These are phyloP conservation scores for Pestalotiopsis sp. DNA, from an alignment of 2,329 filamentous ascomycete genomes.

Conservation along the genomic window DNA sequence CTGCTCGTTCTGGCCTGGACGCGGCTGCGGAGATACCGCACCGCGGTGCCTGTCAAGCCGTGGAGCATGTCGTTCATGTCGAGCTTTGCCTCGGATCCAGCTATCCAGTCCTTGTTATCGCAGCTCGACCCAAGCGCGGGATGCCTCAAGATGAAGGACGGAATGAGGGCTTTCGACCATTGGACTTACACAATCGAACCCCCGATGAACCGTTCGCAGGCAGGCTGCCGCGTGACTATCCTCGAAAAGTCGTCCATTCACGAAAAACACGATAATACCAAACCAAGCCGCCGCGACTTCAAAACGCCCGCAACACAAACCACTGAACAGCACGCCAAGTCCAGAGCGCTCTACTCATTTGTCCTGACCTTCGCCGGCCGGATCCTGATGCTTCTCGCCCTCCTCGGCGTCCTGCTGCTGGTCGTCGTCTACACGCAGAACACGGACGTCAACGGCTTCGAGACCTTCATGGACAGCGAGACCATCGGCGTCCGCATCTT, in stretches of 20 bases:
- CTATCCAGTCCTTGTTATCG: slow-evolving; percentile 21
- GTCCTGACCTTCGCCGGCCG: slow-evolving; percentile 28
- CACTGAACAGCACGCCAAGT: slow-evolving; percentile 17
- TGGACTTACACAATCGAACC: slow-evolving; percentile 18
- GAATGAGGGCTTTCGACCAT: slow-evolving; percentile 24
- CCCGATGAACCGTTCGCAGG: no score
- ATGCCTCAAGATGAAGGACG: slow-evolving; percentile 16
- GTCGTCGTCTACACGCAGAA: slow-evolving; percentile 40
- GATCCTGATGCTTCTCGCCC: slow-evolving; percentile 25
- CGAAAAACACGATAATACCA: no score
- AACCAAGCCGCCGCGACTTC: neutral
- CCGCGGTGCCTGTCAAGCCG: slow-evolving; percentile 34
- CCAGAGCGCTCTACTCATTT: slow-evolving; percentile 23
- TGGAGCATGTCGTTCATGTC: slow-evolving; percentile 37
- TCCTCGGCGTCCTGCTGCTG: slow-evolving; percentile 31
- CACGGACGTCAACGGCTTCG: slow-evolving; percentile 36
- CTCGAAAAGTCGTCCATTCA: no score
- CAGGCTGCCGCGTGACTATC: no score
- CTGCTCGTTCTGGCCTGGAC: slow-evolving; percentile 24
- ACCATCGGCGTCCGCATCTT: slow-evolving; percentile 41
- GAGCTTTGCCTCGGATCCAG: slow-evolving; percentile 31
- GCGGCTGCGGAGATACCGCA: slow-evolving; percentile 29
- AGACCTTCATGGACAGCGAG: slow-evolving; percentile 42
- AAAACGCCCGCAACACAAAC: neutral
- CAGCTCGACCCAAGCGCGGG: slow-evolving; percentile 21